Evolutionary conservation across 345 rosid species (phyloP).

Genomic region (Kernera saxatilis): DNA sequence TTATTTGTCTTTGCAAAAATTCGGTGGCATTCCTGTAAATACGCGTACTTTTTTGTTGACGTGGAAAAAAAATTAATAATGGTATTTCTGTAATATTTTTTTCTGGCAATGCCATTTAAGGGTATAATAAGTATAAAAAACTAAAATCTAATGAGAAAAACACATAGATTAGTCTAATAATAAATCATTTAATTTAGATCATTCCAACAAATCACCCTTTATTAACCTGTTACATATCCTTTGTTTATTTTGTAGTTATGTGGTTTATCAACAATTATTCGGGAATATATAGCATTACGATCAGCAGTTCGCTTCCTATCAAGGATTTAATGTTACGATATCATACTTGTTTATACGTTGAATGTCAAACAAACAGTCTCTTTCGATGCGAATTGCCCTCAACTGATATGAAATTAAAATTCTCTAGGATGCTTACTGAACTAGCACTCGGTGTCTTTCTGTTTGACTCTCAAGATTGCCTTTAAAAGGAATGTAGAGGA

Average conservation of each 20-base stretch:
- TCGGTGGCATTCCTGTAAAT: too few relatives aligned
- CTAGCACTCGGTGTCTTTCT: neutral
- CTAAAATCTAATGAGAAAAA: too few relatives aligned
- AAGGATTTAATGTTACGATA: conserved; percentile 46
- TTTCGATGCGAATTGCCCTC: neutral
- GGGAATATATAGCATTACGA: conserved; percentile 74
- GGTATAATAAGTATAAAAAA: too few relatives aligned
- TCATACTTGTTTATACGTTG: neutral
- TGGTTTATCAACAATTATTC: conserved; percentile 82
- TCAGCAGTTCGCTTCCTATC: conserved; percentile 73
- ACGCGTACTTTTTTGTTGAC: too few relatives aligned
- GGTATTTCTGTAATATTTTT: too few relatives aligned
- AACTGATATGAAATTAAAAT: neutral
- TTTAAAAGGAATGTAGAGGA: neutral
- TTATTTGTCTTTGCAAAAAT: too few relatives aligned
- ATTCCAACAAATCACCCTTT: too few relatives aligned
- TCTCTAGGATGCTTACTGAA: neutral
- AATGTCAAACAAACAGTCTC: neutral
- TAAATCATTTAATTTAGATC: too few relatives aligned
- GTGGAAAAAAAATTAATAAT: too few relatives aligned
- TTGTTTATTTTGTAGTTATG: conserved; percentile 52
- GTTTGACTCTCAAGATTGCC: conserved; percentile 1
- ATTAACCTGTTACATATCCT: too few relatives aligned
- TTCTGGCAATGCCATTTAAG: too few relatives aligned
- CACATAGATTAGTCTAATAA: too few relatives aligned